A percentile compares a stretch with the other conserved stretches of the same genome.
These are phyloP conservation scores for Cladorrhinum sp. DNA, from an alignment of 2,329 filamentous ascomycete genomes.

Conservation along the genomic window DNA sequence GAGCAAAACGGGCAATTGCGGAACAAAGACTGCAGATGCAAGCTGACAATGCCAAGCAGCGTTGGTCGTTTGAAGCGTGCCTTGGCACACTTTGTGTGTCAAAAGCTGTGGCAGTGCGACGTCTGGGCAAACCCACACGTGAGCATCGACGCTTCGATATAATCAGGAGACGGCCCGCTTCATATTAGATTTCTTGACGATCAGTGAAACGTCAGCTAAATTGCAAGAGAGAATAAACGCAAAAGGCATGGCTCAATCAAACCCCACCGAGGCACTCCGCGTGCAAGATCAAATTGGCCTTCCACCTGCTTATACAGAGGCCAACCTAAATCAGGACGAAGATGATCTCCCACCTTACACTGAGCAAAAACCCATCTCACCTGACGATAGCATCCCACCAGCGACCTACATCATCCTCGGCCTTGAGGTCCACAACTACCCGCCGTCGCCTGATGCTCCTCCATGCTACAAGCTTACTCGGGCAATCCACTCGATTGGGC, in stretches of 20 bases:
- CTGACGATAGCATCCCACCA: slow-evolving; percentile 17
- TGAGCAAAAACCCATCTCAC: slow-evolving; percentile 12
- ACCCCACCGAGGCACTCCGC: too few relatives aligned
- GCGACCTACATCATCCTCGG: slow-evolving; percentile 16
- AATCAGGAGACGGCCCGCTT: background rate
- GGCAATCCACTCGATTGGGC: slow-evolving; percentile 17
- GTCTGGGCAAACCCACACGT: background rate
- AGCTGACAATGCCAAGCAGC: background rate
- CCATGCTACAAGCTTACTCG: slow-evolving; percentile 22
- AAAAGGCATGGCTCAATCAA: too few relatives aligned
- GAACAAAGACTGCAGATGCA: too few relatives aligned
- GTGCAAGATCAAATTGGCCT: too few relatives aligned
- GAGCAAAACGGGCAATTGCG: too few relatives aligned
- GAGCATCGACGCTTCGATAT: background rate
- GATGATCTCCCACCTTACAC: slow-evolving; percentile 20
- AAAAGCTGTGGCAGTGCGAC: background rate
- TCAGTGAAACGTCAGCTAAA: background rate
- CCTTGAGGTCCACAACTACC: slow-evolving; percentile 17
- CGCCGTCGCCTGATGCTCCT: slow-evolving; percentile 5
- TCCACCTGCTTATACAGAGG: too few relatives aligned
- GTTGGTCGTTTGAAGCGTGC: background rate
- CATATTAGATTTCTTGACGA: background rate
- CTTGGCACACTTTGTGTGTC: background rate
- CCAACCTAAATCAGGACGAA: background rate
- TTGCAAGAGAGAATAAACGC: background rate